These are phyloP conservation scores for Hypomontagnella monticulosa DNA, from an alignment of 495 filamentous ascomycete genomes.

Conservation along the genomic window DNA sequence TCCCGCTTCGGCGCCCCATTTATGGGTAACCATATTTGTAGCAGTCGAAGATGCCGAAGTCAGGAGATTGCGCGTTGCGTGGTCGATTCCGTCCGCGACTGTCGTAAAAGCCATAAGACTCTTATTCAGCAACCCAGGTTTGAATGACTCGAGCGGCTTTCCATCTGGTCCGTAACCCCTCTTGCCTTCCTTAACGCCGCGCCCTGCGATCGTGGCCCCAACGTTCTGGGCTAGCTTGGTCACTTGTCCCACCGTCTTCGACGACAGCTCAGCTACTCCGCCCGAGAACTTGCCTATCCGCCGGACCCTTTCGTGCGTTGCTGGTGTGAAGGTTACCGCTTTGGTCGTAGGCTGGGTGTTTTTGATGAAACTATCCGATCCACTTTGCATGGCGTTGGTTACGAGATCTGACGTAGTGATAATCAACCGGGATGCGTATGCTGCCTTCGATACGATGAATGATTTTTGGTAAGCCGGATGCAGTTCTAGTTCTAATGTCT, in stretches of 20 bases:
- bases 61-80: slow-evolving; percentile 79
- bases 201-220: slow-evolving; percentile 76
- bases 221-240: slow-evolving; percentile 85
- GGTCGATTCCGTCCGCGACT: slow-evolving; percentile 89
- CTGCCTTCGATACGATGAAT: slow-evolving; percentile 87
- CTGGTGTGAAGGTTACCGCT: slow-evolving; percentile 86
- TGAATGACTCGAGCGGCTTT: slow-evolving; percentile 70
- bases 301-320: slow-evolving; percentile 83
- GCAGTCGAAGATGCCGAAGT: slow-evolving; percentile 77
- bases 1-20: slow-evolving; percentile 85
- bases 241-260: slow-evolving; percentile 84
- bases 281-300: slow-evolving; percentile 84
- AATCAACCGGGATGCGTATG: slow-evolving; percentile 89
- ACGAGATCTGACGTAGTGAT: slow-evolving; percentile 85
- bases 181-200: slow-evolving; percentile 58
- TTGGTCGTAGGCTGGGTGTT: slow-evolving; percentile 78
- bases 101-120: slow-evolving; percentile 96
- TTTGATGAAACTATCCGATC: slow-evolving; percentile 82
- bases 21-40: slow-evolving; percentile 81
- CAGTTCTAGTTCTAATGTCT: slow-evolving; percentile 80
- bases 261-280: slow-evolving; percentile 77
- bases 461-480: slow-evolving; percentile 91
- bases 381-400: slow-evolving; percentile 75
- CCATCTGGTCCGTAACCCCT: slow-evolving; percentile 71
- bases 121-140: slow-evolving; percentile 93